Evolutionary conservation across 2,329 filamentous ascomycete genomes (phyloP), one percentile per base, ranked within the genome.

Genomic region (Pseudonectria foliicola): DNA sequence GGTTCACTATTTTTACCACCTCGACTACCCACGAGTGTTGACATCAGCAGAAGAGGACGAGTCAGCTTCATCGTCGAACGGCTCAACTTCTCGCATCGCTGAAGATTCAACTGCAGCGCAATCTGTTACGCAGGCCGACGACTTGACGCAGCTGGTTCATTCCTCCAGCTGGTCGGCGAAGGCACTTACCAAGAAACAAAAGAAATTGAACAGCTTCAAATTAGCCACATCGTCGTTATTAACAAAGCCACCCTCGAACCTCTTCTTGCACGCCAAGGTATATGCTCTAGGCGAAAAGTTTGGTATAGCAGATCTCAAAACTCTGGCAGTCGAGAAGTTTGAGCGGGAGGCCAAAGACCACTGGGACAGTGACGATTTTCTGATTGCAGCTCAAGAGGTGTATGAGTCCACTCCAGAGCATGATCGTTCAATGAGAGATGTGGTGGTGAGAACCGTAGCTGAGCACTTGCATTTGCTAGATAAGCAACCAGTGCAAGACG

Each of bases 1-100:
- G 38, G 7, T 46, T 0, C 4, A 16, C 2, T 44, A 40, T 11
- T 18, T 47, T 0, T 47, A 46, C 12, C 15, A 21, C 4, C 25
- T 37, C 0, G 10, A 25, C 11, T 45, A 45, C n/a, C 4, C 14
- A 3, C 15, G 10, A 10, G 6, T 7, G 3, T n/a, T 29, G 8
- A 4, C 24, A 16, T 13, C 14, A 13, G 10, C 25, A 16, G n/a
- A 13, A 7, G 34, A 27, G n/a, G 34, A 36, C 5, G 23, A 31
- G n/a, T 1, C 13, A 4, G n/a, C 15, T 13, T 8, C 24, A 6
- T 28, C 29, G 7, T 28, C 29, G 11, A n/a, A n/a, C n/a, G 10
- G 1, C 11, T 1, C 18, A 40, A 25, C 29, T 24, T 31, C 29
- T 31, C 16, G 25, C 10, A 31, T 31, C 25, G 29, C 24, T 24